Evolutionary conservation across 805 yeast genomes (phyloP), one percentile per base, ranked within the genome.

Genomic region (Lipomyces orientalis): DNA sequence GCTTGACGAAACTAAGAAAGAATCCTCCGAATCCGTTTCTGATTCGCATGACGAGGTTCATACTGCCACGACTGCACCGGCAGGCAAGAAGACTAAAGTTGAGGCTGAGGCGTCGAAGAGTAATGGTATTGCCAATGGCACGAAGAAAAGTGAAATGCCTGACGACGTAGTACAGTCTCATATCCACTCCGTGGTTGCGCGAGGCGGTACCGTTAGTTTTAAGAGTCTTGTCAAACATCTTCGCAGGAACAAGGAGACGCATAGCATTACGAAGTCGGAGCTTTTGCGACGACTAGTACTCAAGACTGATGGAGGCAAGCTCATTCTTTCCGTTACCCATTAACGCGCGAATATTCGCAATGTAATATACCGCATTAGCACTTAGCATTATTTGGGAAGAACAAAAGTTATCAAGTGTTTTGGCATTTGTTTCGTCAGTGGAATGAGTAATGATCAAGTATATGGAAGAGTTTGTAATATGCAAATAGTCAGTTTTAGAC

Each of bases 1-100:
- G 58, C 60, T 19, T 46, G 33, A 65, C 68, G 68, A 72, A 34
- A 60, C 68, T 49, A 74, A 74, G 64, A 69, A 31, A 71, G 67
- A 70, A 43, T 43, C 49, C 19, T 16, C 49, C 52, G 74, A 61
- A 60, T 64, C 69, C 67, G 71, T 65, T 68, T 60, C 61, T 73
- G 66, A n/a, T 5, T 16, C 49, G 49, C 9, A 16, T 43, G 49
- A 43, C 22, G 49, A 39, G 22, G 31, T 10, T 25, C 29, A 31
- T 25, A 34, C 25, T 8, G 46, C 54, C n/a, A 35, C 34, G 52
- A 19, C 49, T 19, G 2, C 57, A 1, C 54, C 54, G 54, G 29
- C 39, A 56, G 22, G 43, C n/a, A 55, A 58, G 49, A 37, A 63
- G 58, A 16, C 35, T 25, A 58, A 63, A 57, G 49, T 49, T 43